Evolutionary conservation across 2,329 filamentous ascomycete species (phyloP).

Genomic region (Colletotrichum shisoi): DNA sequence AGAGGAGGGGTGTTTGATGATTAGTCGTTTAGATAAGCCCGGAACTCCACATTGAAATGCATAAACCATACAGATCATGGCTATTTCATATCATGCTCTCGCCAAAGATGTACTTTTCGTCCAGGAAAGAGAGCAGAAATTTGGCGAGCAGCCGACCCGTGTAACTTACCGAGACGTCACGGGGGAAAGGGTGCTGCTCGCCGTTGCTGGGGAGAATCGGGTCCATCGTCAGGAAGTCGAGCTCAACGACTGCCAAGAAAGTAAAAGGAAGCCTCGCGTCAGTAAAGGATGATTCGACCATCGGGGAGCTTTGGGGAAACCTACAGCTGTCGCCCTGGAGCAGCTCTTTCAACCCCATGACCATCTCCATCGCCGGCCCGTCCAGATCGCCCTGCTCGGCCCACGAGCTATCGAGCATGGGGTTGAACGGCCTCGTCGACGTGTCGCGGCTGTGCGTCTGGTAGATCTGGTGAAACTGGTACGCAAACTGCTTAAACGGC

Average conservation of each 20-base stretch:
- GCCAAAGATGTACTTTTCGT: slow-evolving; percentile 59
- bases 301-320: slow-evolving; percentile 42
- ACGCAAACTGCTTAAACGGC: slow-evolving; percentile 67
- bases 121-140: slow-evolving; percentile 63
- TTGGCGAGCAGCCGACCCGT: slow-evolving; percentile 61
- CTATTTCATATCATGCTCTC: slow-evolving; percentile 2
- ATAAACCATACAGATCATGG: neutral
- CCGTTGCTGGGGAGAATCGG: slow-evolving; percentile 54
- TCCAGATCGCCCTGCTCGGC: slow-evolving; percentile 58
- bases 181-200: slow-evolving; percentile 57
- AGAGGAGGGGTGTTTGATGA: slow-evolving; percentile 18
- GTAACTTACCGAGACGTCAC: slow-evolving; percentile 60
- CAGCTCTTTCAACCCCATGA: slow-evolving; percentile 55
- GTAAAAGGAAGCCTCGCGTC: neutral
- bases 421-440: slow-evolving; percentile 62
- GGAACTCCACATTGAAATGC: neutral
- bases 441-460: slow-evolving; percentile 63
- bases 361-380: slow-evolving; percentile 55
- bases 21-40: neutral
- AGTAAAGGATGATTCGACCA: neutral
- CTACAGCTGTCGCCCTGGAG: slow-evolving; percentile 57
- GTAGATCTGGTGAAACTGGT: slow-evolving; percentile 67
- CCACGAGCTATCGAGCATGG: slow-evolving; percentile 57
- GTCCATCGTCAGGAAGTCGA: slow-evolving; percentile 57
- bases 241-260: slow-evolving; percentile 48